phyloP scores from a whole-genome alignment of 805 yeast species.

The Wickerhamomyces queroliae region DNA sequence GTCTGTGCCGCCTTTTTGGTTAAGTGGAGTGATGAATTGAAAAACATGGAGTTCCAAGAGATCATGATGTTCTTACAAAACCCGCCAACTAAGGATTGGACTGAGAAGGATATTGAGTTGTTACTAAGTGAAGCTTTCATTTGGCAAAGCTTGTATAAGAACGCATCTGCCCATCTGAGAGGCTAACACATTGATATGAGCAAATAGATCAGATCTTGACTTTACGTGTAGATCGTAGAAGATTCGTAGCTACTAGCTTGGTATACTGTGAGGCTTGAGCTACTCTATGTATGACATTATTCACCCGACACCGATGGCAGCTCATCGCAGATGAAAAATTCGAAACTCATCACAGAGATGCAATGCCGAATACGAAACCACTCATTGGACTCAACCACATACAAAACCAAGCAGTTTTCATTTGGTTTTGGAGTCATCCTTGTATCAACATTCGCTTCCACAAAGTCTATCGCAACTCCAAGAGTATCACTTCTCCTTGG shows the following conservation, averaged over 20 bases:
- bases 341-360: too few species aligned
- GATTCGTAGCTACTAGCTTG: background rate
- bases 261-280: too few species aligned
- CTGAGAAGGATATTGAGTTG: conserved; percentile 84
- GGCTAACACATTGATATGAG: background rate
- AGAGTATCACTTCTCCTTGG: too few species aligned
- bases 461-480: too few species aligned
- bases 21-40: conserved; percentile 74
- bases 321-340: background rate
- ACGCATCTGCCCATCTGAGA: conserved; percentile 82
- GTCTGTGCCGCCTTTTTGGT: conserved; percentile 96
- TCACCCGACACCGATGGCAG: background rate
- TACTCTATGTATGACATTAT: background rate
- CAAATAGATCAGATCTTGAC: background rate
- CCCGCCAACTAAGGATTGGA: conserved; percentile 84
- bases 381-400: too few species aligned
- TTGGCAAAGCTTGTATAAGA: conserved; percentile 90
- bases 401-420: too few species aligned
- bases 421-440: too few species aligned
- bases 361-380: too few species aligned
- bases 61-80: conserved; percentile 87
- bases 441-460: background rate
- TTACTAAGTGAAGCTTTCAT: conserved; percentile 92
- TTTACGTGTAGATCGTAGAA: background rate
- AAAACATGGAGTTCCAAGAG: conserved; percentile 90